phyloP scores from a whole-genome alignment of 2,329 filamentous ascomycete genomes.

The Scedosporium minutisporum region DNA sequence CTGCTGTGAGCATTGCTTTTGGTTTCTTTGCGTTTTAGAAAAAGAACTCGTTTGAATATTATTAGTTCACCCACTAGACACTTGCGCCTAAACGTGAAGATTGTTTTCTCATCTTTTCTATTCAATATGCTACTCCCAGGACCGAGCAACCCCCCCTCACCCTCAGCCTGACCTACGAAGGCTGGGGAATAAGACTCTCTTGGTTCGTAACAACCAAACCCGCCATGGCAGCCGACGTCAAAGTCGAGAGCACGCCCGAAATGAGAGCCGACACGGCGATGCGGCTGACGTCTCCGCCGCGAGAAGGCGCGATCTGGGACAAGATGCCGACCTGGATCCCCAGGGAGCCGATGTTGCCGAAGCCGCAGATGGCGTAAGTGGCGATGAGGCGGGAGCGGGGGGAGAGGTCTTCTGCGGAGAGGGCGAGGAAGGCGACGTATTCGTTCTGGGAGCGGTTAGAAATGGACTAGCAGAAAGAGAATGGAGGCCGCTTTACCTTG shows the following conservation, averaged over 20 bases:
- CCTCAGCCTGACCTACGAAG: not conserved
- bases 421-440: conserved; percentile 59
- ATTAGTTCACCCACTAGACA: not conserved
- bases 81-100: not conserved
- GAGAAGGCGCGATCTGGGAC: conserved; percentile 65
- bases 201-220: conserved; percentile 60
- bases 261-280: conserved; percentile 70
- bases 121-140: not conserved
- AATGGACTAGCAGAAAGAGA: not conserved
- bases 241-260: conserved; percentile 67
- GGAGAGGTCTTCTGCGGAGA: conserved; percentile 51
- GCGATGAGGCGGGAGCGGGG: conserved; percentile 69
- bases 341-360: conserved; percentile 79
- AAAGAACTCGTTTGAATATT: not conserved
- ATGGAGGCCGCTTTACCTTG: conserved; percentile 27
- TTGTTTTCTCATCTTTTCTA: not conserved
- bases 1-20: not conserved
- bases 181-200: not conserved
- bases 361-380: conserved; percentile 75
- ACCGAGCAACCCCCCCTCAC: not conserved
- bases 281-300: conserved; percentile 64
- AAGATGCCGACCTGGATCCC: conserved; percentile 87
- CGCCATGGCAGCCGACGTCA: conserved; percentile 69
- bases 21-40: not conserved
- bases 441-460: conserved; percentile 47